Percentiles rank a stretch among this genome's conserved stretches.
These are phyloP conservation scores for Citrus sinensis DNA, from an alignment of 345 rosid genomes.

Conservation along the genomic window DNA sequence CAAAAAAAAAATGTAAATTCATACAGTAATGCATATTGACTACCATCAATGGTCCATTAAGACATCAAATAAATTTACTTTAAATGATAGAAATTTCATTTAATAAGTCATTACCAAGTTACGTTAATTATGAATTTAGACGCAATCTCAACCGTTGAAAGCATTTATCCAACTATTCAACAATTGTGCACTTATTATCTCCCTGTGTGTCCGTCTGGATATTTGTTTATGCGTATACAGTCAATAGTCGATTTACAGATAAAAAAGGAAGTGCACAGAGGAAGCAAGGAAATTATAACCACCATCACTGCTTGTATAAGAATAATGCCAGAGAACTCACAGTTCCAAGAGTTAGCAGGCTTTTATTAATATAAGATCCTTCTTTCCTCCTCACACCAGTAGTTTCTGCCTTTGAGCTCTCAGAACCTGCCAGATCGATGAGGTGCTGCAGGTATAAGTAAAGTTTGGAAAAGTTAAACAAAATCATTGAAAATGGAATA, in stretches of 20 bases:
- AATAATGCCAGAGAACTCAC: slow-evolving; percentile 49
- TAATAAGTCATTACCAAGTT: background rate
- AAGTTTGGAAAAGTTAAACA: slow-evolving; percentile 33
- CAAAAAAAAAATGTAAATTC: background rate
- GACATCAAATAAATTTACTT: background rate
- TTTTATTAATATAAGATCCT: slow-evolving; percentile 97
- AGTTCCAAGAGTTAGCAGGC: slow-evolving; percentile 96
- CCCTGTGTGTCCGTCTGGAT: background rate
- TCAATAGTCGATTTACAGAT: background rate
- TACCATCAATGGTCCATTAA: background rate
- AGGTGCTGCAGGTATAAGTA: slow-evolving; percentile 86
- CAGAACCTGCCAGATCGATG: slow-evolving; percentile 99
- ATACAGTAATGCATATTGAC: background rate
- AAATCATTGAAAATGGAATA: background rate
- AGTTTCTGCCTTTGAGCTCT: slow-evolving; percentile 98
- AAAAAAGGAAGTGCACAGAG: slow-evolving; percentile 2
- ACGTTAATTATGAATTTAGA: background rate
- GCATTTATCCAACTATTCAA: background rate
- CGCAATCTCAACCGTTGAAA: background rate
- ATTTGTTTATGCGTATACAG: background rate
- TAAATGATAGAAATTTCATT: background rate
- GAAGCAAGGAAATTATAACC: background rate
- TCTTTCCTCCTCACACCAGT: slow-evolving; percentile 93
- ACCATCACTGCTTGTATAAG: background rate
- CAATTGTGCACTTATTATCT: background rate